phyloP scores from a whole-genome alignment of 331 rosid species.

The Rhamnella rubrinervis region DNA sequence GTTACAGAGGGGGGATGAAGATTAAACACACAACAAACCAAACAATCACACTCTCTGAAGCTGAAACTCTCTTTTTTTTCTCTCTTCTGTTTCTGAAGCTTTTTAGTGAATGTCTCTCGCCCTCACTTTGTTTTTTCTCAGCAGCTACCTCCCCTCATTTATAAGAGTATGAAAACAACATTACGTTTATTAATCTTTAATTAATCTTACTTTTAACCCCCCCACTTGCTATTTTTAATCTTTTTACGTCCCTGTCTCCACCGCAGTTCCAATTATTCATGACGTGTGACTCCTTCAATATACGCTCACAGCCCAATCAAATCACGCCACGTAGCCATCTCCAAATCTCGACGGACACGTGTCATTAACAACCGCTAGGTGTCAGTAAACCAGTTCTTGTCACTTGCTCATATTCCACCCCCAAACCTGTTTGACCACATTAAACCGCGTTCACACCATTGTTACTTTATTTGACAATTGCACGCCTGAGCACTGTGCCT shows the following conservation, averaged over 20 bases:
- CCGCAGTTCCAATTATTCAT: conserved; percentile 7
- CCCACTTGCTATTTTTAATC: conserved; percentile 20
- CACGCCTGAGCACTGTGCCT: too few species aligned
- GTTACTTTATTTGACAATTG: not conserved
- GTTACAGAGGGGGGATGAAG: conserved; percentile 48
- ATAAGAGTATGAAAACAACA: conserved; percentile 34
- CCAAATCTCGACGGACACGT: conserved; percentile 23
- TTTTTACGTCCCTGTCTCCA: conserved; percentile 5
- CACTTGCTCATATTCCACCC: conserved; percentile 15
- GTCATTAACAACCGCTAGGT: conserved; percentile 35
- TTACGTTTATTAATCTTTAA: conserved; percentile 23
- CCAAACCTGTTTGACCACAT: conserved; percentile 36
- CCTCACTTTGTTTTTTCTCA: conserved; percentile 48
- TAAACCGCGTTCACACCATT: conserved; percentile 38
- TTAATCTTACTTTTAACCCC: conserved; percentile 24
- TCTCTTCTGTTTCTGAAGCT: conserved; percentile 12
- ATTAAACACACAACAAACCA: not conserved
- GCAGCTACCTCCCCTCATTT: conserved; percentile 20
- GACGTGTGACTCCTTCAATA: conserved; percentile 14
- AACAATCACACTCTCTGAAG: not conserved
- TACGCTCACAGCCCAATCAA: not conserved
- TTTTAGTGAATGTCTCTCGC: conserved; percentile 37
- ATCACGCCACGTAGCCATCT: not conserved
- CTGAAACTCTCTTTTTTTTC: not conserved
- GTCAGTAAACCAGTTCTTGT: conserved; percentile 33